A percentile compares a stretch with the other conserved stretches of the same genome.
phyloP scores from a whole-genome alignment of 139 green algal genomes.

The Edaphochlamys debaryana region DNA sequence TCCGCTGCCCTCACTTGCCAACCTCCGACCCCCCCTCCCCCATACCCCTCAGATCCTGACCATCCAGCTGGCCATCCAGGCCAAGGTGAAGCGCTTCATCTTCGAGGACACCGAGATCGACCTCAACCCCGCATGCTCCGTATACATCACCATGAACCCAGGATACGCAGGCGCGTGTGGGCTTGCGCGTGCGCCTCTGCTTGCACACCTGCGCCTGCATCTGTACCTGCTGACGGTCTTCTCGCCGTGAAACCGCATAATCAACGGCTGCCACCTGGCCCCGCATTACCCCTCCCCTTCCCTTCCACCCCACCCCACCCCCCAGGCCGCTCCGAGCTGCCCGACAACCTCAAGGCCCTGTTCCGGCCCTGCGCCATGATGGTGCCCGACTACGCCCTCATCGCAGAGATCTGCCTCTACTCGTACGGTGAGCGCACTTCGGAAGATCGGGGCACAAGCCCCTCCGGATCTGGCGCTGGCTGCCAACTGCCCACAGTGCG shows the following conservation, averaged over 20 bases:
- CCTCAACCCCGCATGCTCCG: conserved; percentile 73
- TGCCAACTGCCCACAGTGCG: too few relatives aligned
- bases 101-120: conserved; percentile 87
- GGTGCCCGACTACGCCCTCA: conserved; percentile 84
- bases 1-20: neutral
- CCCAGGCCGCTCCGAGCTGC: conserved; percentile 74
- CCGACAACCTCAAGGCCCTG: conserved; percentile 73
- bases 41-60: conserved; percentile 67
- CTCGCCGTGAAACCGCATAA: too few relatives aligned
- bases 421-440: too few relatives aligned
- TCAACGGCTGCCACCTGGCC: too few relatives aligned
- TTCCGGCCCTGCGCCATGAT: conserved; percentile 84
- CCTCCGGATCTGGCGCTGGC: too few relatives aligned
- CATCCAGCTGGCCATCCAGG: conserved; percentile 79
- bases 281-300: too few relatives aligned
- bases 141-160: conserved; percentile 89
- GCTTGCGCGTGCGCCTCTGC: too few relatives aligned
- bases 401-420: conserved; percentile 81
- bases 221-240: too few relatives aligned
- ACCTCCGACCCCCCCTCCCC: neutral
- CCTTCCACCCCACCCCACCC: too few relatives aligned
- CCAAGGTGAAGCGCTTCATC: conserved; percentile 82
- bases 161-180: conserved; percentile 63
- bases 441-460: too few relatives aligned
- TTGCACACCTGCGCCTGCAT: too few relatives aligned